Evolutionary conservation across 2,329 filamentous ascomycete genomes (phyloP).

Genomic region (Penicillium decumbens): DNA sequence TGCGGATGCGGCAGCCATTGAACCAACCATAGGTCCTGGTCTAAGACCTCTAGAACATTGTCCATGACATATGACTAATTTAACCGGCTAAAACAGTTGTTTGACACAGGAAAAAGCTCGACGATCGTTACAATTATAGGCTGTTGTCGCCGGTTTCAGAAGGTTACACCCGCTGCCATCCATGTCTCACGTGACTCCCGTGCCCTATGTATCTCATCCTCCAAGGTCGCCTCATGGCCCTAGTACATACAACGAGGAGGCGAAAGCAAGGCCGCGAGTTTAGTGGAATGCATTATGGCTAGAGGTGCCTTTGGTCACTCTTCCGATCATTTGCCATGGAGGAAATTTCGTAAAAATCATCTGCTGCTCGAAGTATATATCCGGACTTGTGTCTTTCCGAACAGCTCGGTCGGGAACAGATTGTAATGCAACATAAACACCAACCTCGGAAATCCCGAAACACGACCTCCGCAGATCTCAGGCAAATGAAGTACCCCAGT

Average conservation of each 20-base stretch:
- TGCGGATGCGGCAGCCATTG: slow-evolving; percentile 11
- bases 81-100: not conserved
- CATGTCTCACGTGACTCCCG: slow-evolving; percentile 10
- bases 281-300: not conserved
- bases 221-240: not conserved
- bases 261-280: not conserved
- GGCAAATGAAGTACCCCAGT: not conserved
- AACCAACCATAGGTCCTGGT: not conserved
- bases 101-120: not conserved
- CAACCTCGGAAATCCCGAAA: not conserved
- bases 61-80: not conserved
- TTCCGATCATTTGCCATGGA: not conserved
- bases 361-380: not conserved
- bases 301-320: not conserved
- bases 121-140: slow-evolving; percentile 11
- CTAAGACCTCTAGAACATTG: not conserved
- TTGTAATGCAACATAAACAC: not conserved
- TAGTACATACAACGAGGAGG: not conserved
- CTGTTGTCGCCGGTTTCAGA: slow-evolving; percentile 17
- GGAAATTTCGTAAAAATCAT: not conserved
- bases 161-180: slow-evolving; percentile 17
- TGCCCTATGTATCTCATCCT: slow-evolving; percentile 11
- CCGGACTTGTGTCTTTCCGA: not conserved
- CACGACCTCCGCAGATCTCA: not conserved
- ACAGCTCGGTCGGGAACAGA: not conserved